These are phyloP conservation scores for Dioscorea cayenensis DNA, from an alignment of 116 monocot species.

Conservation along the genomic window DNA sequence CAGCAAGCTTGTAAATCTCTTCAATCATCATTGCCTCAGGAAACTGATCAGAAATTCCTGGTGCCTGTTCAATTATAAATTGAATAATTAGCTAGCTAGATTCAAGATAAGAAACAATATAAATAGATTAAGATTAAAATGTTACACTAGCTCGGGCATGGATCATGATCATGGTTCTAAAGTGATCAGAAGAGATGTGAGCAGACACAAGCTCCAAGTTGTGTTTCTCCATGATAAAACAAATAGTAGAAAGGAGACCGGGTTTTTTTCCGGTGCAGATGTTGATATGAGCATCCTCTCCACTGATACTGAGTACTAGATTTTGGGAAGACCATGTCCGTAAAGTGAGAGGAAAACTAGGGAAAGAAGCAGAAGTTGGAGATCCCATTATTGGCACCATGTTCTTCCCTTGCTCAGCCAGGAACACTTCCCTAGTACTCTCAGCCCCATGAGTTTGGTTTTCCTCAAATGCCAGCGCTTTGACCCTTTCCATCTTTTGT, in stretches of 20 bases:
- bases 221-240: conserved; percentile 46
- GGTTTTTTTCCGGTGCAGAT: conserved; percentile 37
- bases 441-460: neutral
- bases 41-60: conserved; percentile 16
- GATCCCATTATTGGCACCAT: conserved; percentile 1
- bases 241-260: conserved; percentile 17
- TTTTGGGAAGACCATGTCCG: conserved; percentile 57
- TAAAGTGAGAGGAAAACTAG: conserved; percentile 14
- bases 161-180: conserved; percentile 47
- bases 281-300: conserved; percentile 46
- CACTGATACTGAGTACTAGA: conserved; percentile 44
- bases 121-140: no score
- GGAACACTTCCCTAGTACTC: conserved; percentile 19
- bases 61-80: conserved; percentile 18
- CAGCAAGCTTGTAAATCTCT: conserved; percentile 39
- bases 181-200: conserved; percentile 28
- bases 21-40: conserved; percentile 27
- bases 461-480: neutral
- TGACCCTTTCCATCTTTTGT: conserved; percentile 42
- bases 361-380: neutral
- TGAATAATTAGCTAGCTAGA: no score
- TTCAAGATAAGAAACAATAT: no score
- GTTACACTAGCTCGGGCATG: conserved; percentile 50
- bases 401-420: conserved; percentile 19
- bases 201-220: conserved; percentile 41